phyloP scores from a whole-genome alignment of 495 filamentous ascomycete genomes.

The Cercophora sp. region DNA sequence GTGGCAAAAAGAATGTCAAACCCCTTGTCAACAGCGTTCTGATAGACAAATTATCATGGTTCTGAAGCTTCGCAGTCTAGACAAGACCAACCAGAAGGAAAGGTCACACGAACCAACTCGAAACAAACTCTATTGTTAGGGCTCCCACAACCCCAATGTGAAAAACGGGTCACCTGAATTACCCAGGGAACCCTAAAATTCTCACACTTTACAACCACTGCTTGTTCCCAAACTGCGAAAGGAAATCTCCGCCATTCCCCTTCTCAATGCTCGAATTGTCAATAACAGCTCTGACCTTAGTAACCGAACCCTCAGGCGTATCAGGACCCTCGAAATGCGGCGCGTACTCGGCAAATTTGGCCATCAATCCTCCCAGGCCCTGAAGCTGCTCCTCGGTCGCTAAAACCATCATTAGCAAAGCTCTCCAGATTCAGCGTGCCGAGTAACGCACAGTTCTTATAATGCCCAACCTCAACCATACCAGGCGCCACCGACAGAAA shows the following conservation, averaged over 20 bases:
- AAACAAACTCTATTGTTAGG: no score
- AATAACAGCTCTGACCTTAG: constrained; percentile 30
- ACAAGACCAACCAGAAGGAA: no score
- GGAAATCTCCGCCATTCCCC: constrained; percentile 47
- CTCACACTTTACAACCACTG: constrained; percentile 11
- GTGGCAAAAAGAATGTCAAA: no score
- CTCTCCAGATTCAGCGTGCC: no score
- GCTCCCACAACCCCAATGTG: no score
- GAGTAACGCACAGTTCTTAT: constrained; percentile 21
- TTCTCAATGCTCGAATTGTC: constrained; percentile 45
- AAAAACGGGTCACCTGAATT: no score
- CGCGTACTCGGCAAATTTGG: constrained; percentile 39
- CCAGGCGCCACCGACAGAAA: constrained; percentile 51
- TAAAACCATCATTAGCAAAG: neutral
- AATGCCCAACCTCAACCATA: constrained; percentile 37
- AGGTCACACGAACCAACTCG: no score
- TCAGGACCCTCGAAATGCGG: constrained; percentile 49
- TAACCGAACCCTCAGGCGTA: constrained; percentile 41
- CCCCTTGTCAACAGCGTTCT: no score
- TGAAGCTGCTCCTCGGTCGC: constrained; percentile 37
- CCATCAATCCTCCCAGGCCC: constrained; percentile 22
- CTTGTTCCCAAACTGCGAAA: constrained; percentile 40
- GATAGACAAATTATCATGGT: no score
- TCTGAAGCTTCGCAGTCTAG: no score
- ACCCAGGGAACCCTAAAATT: no score